Percentiles rank a stretch among this genome's conserved stretches.
Evolutionary conservation across 352 stramenopile species (phyloP).

Genomic region (Phytopythium montanum): DNA sequence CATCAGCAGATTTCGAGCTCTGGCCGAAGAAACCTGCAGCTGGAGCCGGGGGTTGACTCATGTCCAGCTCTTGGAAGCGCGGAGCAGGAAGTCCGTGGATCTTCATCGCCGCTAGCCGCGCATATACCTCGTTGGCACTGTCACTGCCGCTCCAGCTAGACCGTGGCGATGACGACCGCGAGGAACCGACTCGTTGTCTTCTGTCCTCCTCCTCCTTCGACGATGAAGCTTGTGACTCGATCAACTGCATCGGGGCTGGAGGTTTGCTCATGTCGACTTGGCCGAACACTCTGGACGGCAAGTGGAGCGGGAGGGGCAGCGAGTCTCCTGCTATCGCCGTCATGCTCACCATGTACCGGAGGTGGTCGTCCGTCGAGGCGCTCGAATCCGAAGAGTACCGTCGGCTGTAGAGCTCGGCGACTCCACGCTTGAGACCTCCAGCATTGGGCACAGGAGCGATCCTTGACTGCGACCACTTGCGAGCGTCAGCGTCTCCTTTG

Average conservation of each 20-base stretch:
- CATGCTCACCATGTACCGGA: conserved; percentile 53
- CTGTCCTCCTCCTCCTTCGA: background rate
- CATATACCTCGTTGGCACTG: background rate
- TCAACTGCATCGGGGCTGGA: conserved; percentile 22
- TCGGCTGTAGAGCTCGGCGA: background rate
- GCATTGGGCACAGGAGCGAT: background rate
- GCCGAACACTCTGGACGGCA: conserved; percentile 27
- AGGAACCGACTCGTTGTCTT: background rate
- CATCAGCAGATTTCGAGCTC: background rate
- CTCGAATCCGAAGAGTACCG: conserved; percentile 37
- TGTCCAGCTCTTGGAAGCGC: background rate
- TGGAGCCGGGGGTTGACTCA: background rate
- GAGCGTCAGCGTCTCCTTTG: conserved; percentile 4
- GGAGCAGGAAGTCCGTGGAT: background rate
- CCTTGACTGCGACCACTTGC: background rate
- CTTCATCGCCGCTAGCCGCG: background rate
- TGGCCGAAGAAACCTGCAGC: background rate
- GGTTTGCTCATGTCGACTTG: conserved; percentile 36
- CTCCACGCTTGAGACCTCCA: background rate
- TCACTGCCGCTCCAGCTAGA: conserved; percentile 6
- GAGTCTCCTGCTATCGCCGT: conserved; percentile 31
- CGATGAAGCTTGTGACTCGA: background rate
- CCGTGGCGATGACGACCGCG: background rate
- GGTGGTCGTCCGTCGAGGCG: conserved; percentile 34
- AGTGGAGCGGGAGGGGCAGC: conserved; percentile 40